These are phyloP conservation scores for Ophiostoma perfectum DNA, from an alignment of 2,329 filamentous ascomycete species.

Conservation along the genomic window DNA sequence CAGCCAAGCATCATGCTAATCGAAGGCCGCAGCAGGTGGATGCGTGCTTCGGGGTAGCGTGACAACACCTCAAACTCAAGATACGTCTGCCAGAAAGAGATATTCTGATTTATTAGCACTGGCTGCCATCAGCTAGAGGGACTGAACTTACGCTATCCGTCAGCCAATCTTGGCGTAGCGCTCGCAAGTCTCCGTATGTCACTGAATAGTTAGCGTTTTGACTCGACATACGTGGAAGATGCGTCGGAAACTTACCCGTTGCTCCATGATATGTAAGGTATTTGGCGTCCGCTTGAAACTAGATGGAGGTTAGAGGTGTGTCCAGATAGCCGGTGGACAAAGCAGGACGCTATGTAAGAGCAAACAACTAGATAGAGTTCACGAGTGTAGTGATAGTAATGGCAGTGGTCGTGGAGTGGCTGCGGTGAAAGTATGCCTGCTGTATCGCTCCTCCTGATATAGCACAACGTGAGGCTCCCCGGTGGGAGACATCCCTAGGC, in stretches of 20 bases:
- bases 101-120: conserved; percentile 56
- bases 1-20: conserved; percentile 77
- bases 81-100: conserved; percentile 97
- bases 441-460: no score
- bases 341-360: background rate
- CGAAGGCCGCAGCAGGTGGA: conserved; percentile 82
- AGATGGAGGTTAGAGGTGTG: background rate
- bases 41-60: conserved; percentile 74
- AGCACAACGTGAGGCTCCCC: no score
- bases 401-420: no score
- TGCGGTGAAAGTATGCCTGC: no score
- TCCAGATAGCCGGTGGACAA: background rate
- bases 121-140: background rate
- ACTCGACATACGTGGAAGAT: background rate
- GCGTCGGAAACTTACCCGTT: conserved; percentile 9
- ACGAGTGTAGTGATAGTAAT: no score
- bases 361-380: no score
- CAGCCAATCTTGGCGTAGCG: conserved; percentile 87
- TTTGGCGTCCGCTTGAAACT: conserved; percentile 16
- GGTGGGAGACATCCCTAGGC: no score
- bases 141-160: conserved; percentile 73
- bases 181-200: conserved; percentile 82
- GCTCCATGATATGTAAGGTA: conserved; percentile 20
- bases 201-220: conserved; percentile 45
- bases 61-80: conserved; percentile 83